Base-by-base conservation (phyloP, 2,329 filamentous ascomycete species). In the Rutstroemia sp. region DNA sequence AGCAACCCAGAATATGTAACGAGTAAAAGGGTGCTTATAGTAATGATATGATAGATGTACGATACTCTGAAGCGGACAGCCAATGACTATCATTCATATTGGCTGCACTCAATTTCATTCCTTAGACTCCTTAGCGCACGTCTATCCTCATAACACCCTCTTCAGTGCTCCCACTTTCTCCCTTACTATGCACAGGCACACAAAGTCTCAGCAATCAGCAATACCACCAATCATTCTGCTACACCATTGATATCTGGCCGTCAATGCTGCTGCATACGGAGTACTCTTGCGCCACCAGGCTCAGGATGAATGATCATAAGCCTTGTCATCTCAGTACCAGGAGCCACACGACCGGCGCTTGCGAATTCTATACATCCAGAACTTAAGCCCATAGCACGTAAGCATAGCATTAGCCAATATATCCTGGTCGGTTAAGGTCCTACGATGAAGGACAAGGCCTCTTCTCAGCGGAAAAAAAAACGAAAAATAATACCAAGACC, bases 261-360 rank as follows among this genome's bases (percentile, higher is more conserved):
- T 42, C 37, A 27, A 46, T 49, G 52, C 52, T 49, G 23, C 42
- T 54, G 44, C 52, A 49, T 54, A 42, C 34, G 44, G 21, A 49
- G 52, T 14, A n/a, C 44, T 54, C 44, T 49, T 49, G 9, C 52
- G 52, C 44, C 52, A 23, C 49, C 49, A 12, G 49, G 37, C 47
- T 54, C 30, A n/a, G n/a, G 52, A 21, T 49, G 52, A 49, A 50
- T 55, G 52, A 55, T 44, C 52, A 55, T 39, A 54, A 46, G 42
- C 42, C 42, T 46, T 46, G 52, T 39, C 52, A 38, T 49, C 21
- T 37, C 52, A 37, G 34, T 49, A 18, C 52, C 21, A 42, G 42
- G 19, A 53, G 41, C 16, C 49, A 45, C 18, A 6, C 34, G 45
- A 39, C 52, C 37, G 45, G 52, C 52, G 52, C 52, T 42, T 52